Evolutionary conservation across 768 basidiomycete species (phyloP).

Genomic region (Cyclocybe cylindracea): DNA sequence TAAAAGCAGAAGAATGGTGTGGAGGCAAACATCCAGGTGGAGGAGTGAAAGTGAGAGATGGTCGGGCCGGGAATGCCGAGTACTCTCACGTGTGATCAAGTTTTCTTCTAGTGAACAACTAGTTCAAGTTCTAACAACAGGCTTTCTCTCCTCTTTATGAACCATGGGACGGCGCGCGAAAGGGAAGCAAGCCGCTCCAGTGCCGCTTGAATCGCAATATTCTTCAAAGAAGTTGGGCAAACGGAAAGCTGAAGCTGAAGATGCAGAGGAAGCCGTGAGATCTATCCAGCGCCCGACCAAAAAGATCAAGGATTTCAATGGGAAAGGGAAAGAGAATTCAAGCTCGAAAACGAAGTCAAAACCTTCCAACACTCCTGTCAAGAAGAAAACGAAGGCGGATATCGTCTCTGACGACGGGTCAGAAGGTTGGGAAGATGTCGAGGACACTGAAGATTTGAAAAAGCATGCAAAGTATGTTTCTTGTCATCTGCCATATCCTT

Average conservation of each 20-base stretch:
- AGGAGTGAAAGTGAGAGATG: no score
- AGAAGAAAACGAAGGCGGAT: slow-evolving; percentile 14
- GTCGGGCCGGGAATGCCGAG: not conserved
- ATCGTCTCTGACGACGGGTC: slow-evolving; percentile 31
- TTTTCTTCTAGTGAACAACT: slow-evolving; percentile 9
- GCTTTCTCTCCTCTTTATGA: slow-evolving; percentile 1
- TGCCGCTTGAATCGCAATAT: slow-evolving; percentile 48
- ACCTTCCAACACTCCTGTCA: slow-evolving; percentile 11
- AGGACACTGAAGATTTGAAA: slow-evolving; percentile 47
- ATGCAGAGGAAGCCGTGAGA: slow-evolving; percentile 33
- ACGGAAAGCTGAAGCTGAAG: slow-evolving; percentile 57
- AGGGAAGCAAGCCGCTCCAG: slow-evolving; percentile 78
- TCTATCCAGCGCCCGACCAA: slow-evolving; percentile 40
- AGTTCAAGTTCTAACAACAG: not conserved
- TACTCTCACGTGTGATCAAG: not conserved
- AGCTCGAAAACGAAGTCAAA: slow-evolving; percentile 14
- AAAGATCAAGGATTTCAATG: slow-evolving; percentile 43
- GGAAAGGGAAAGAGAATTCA: slow-evolving; percentile 37
- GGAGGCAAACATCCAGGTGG: no score
- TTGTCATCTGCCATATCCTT: not conserved
- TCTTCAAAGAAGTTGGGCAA: slow-evolving; percentile 68
- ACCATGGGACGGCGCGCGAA: slow-evolving; percentile 84
- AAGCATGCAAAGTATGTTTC: slow-evolving; percentile 39
- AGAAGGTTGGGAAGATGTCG: slow-evolving; percentile 66
- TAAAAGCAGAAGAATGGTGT: not conserved